A percentile compares a stretch with the other conserved stretches of the same genome.
phyloP scores from a whole-genome alignment of 345 rosid genomes.

The Rhodamnia rubescens region DNA sequence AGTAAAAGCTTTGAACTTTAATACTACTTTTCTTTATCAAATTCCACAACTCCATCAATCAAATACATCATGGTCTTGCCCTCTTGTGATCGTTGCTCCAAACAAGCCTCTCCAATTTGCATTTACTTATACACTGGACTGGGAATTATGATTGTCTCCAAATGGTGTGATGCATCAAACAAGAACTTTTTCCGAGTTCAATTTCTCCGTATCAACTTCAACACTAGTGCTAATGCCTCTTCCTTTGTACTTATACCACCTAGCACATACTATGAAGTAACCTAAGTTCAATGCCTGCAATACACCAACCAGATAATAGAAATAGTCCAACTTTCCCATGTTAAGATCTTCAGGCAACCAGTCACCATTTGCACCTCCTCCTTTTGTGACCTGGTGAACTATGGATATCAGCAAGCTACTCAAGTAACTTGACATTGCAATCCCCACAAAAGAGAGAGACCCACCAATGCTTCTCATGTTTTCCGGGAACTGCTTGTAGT shows the following conservation, averaged over 20 bases:
- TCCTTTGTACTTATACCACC: slow-evolving; percentile 30
- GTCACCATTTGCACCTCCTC: slow-evolving; percentile 1
- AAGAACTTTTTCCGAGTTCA: not conserved
- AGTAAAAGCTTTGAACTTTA: not conserved
- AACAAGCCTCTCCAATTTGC: not conserved
- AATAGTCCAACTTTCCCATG: slow-evolving; percentile 28
- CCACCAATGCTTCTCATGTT: slow-evolving; percentile 41
- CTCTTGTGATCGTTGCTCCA: not conserved
- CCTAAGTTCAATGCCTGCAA: slow-evolving; percentile 15
- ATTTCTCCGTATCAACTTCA: not conserved
- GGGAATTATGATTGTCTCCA: not conserved
- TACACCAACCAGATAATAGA: slow-evolving; percentile 27
- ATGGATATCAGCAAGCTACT: slow-evolving; percentile 20
- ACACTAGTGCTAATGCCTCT: not conserved
- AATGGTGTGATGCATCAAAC: not conserved
- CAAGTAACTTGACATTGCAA: slow-evolving; percentile 21
- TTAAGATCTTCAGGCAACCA: slow-evolving; percentile 40
- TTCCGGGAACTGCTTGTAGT: slow-evolving; percentile 45
- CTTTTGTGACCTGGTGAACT: slow-evolving; percentile 16
- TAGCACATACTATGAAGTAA: slow-evolving; percentile 21
- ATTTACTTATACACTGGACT: not conserved
- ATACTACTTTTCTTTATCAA: not conserved
- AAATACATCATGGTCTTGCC: not conserved
- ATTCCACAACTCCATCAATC: not conserved
- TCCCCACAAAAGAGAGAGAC: slow-evolving; percentile 16